Evolutionary conservation across 805 yeast genomes (phyloP).

Genomic region (Scheffersomyces coipomensis): DNA sequence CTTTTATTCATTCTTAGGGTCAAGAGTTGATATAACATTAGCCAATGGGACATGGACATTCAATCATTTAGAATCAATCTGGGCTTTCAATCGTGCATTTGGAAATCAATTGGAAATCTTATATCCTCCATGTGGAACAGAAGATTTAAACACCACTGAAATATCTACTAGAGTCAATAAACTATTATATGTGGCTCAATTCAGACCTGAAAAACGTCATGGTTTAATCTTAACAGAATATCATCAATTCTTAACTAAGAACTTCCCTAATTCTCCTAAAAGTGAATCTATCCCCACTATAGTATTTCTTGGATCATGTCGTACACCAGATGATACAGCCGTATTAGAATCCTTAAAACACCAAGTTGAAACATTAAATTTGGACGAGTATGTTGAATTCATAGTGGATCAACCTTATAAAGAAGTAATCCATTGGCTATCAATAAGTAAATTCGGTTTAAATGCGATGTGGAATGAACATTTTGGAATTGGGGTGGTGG

Average conservation of each 20-base stretch:
- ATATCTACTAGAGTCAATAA: constrained; percentile 30
- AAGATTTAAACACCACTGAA: constrained; percentile 27
- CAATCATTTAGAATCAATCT: constrained; percentile 65
- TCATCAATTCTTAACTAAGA: constrained; percentile 44
- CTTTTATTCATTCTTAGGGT: constrained; percentile 65
- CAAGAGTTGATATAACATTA: constrained; percentile 60
- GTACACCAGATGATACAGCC: constrained; percentile 63
- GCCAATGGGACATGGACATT: constrained; percentile 93
- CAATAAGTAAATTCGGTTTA: constrained; percentile 67
- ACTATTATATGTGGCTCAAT: constrained; percentile 79
- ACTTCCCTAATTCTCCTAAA: constrained; percentile 10
- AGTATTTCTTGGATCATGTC: constrained; percentile 79
- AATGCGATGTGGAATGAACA: constrained; percentile 99
- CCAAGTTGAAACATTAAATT: constrained; percentile 30
- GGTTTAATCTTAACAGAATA: constrained; percentile 64
- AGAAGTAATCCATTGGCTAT: constrained; percentile 53
- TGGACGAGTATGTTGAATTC: constrained; percentile 47
- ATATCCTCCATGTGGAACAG: constrained; percentile 91
- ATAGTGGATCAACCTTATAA: constrained; percentile 73
- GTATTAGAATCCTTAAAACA: constrained; percentile 51
- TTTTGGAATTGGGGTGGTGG: constrained; percentile 96
- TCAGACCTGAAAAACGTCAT: constrained; percentile 94
- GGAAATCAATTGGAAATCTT: constrained; percentile 44
- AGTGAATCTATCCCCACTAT: constrained; percentile 47
- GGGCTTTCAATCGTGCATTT: constrained; percentile 45